These are phyloP conservation scores for Talaromyces verruculosus DNA, from an alignment of 2,329 filamentous ascomycete genomes.

Conservation along the genomic window DNA sequence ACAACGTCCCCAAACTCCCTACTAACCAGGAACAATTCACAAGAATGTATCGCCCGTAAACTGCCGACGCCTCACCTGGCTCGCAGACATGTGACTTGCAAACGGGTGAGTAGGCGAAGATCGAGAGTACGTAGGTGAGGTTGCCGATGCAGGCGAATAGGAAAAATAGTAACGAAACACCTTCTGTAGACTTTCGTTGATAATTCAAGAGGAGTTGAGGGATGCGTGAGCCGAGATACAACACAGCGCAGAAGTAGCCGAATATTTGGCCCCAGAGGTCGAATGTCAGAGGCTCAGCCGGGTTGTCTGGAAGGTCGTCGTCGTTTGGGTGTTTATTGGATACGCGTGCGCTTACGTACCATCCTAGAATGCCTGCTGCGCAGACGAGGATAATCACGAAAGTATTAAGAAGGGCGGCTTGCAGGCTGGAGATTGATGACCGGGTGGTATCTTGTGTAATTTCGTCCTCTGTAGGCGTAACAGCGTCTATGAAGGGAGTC, in stretches of 20 bases:
- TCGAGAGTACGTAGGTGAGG: slow-evolving; percentile 86
- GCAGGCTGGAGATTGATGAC: slow-evolving; percentile 38
- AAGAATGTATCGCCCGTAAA: slow-evolving; percentile 80
- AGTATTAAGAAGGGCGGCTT: slow-evolving; percentile 67
- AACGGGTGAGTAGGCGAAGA: slow-evolving; percentile 81
- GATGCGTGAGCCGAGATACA: slow-evolving; percentile 86
- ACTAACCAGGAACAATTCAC: slow-evolving; percentile 90
- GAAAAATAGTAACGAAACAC: slow-evolving; percentile 92
- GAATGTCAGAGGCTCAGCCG: slow-evolving; percentile 56
- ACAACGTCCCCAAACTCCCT: slow-evolving; percentile 81
- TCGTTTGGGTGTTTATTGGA: slow-evolving; percentile 28
- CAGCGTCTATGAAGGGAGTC: slow-evolving; percentile 69
- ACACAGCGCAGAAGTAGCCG: slow-evolving; percentile 83
- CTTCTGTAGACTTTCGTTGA: slow-evolving; percentile 87
- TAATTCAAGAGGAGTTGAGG: slow-evolving; percentile 93
- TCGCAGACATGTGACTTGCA: slow-evolving; percentile 59
- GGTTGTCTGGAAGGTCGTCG: neutral
- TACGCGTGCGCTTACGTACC: slow-evolving; percentile 66
- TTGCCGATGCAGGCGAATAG: slow-evolving; percentile 96
- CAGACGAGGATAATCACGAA: slow-evolving; percentile 78
- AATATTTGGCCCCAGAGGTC: slow-evolving; percentile 83
- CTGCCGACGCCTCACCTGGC: slow-evolving; percentile 61
- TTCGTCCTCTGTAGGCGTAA: slow-evolving; percentile 22
- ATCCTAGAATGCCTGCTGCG: slow-evolving; percentile 77
- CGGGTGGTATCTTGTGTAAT: slow-evolving; percentile 13